Percentiles rank a stretch among this genome's conserved stretches.
These are phyloP conservation scores for Posidonia oceanica DNA, from an alignment of 116 monocot genomes.

Conservation along the genomic window DNA sequence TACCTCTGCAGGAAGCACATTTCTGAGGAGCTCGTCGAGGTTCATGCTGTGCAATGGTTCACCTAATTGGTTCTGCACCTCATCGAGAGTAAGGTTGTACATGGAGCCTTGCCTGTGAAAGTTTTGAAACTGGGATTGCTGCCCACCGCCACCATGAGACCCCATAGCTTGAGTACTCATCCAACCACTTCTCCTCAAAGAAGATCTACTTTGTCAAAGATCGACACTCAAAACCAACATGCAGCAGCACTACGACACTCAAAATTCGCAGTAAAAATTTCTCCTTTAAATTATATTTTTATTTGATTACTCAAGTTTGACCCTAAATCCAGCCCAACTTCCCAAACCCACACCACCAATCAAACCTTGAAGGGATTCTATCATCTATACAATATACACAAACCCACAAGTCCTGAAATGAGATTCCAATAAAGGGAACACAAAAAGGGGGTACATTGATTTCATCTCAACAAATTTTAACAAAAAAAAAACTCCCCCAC, in stretches of 20 bases:
- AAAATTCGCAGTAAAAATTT: neutral
- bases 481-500: neutral
- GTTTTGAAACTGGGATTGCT: conserved; percentile 20
- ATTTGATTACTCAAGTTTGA: neutral
- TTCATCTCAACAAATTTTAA: neutral
- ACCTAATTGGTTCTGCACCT: conserved; percentile 43
- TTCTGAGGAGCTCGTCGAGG: conserved; percentile 77
- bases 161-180: conserved; percentile 17
- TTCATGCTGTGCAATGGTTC: conserved; percentile 87
- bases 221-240: neutral
- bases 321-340: neutral
- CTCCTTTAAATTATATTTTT: neutral
- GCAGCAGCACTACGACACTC: conserved; percentile 2
- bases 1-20: conserved; percentile 38
- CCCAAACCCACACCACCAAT: no score
- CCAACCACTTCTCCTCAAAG: neutral
- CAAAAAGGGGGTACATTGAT: neutral
- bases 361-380: neutral
- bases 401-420: neutral
- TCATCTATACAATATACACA: neutral
- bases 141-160: conserved; percentile 3
- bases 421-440: neutral
- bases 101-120: conserved; percentile 34
- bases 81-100: conserved; percentile 36
- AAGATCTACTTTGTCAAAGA: neutral